Evolutionary conservation across 208 protist genomes (phyloP).

Genomic region (Angomonas desouzai): DNA sequence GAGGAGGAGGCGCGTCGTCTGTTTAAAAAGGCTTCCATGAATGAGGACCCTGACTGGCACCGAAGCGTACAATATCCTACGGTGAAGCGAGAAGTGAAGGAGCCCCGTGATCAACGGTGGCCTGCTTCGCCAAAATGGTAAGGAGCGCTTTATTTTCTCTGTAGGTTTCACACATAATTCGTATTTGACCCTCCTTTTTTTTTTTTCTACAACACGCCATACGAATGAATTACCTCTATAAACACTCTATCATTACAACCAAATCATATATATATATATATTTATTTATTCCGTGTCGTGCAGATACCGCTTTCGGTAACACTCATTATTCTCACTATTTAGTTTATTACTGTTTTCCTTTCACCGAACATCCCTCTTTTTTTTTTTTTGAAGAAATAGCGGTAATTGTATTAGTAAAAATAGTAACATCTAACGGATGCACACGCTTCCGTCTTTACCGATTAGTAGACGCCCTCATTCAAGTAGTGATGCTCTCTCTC

Average conservation of each 20-base stretch:
- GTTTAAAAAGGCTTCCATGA: slow-evolving; percentile 54
- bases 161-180: neutral
- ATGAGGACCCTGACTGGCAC: slow-evolving; percentile 67
- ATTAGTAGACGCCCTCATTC: neutral
- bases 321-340: too few species aligned
- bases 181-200: slow-evolving; percentile 3
- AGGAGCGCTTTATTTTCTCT: too few species aligned
- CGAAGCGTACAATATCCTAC: slow-evolving; percentile 57
- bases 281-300: too few species aligned
- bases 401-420: too few species aligned
- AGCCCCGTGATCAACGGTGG: slow-evolving; percentile 88
- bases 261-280: too few species aligned
- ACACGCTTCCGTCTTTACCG: neutral
- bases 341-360: too few species aligned
- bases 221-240: too few species aligned
- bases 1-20: slow-evolving; percentile 46
- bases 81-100: slow-evolving; percentile 61
- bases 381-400: too few species aligned
- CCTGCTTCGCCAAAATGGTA: slow-evolving; percentile 89
- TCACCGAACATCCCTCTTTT: slow-evolving; percentile 6
- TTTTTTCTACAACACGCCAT: too few species aligned
- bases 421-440: neutral
- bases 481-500: neutral
- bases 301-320: too few species aligned
- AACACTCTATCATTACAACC: too few species aligned